These are phyloP conservation scores for Dipteronia dyeriana DNA, from an alignment of 345 rosid species.

Conservation along the genomic window DNA sequence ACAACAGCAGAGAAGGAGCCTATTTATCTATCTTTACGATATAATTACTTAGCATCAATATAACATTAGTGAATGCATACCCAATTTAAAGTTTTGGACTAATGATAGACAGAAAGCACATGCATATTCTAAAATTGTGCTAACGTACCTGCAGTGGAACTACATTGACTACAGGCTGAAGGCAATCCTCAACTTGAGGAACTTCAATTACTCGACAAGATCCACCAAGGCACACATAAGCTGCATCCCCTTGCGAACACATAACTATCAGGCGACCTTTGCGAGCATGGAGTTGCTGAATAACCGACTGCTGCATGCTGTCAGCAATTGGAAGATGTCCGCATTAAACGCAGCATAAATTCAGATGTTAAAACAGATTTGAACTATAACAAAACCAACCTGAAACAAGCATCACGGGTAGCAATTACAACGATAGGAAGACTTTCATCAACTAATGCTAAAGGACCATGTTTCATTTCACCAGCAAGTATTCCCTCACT, in stretches of 20 bases:
- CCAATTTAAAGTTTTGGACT: neutral
- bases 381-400: slow-evolving; percentile 36
- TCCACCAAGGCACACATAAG: slow-evolving; percentile 70
- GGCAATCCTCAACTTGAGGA: slow-evolving; percentile 92
- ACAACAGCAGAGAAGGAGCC: too few relatives aligned
- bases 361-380: neutral
- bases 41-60: neutral
- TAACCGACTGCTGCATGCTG: slow-evolving; percentile 93
- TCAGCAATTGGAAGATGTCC: slow-evolving; percentile 19
- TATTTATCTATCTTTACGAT: neutral
- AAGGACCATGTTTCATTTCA: slow-evolving; percentile 99
- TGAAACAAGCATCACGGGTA: slow-evolving; percentile 87
- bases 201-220: slow-evolving; percentile 79
- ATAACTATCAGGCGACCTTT: slow-evolving; percentile 83
- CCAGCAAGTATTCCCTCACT: slow-evolving; percentile 98
- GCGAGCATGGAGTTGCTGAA: slow-evolving; percentile 92
- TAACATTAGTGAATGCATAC: neutral
- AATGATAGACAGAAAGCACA: neutral
- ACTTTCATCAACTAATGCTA: slow-evolving; percentile 93
- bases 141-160: slow-evolving; percentile 80
- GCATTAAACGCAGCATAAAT: slow-evolving; percentile 3
- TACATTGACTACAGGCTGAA: slow-evolving; percentile 84
- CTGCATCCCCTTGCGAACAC: slow-evolving; percentile 83
- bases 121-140: neutral
- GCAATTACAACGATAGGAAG: slow-evolving; percentile 84